A percentile compares a stretch with the other conserved stretches of the same genome.
Conservation (phyloP, 495 filamentous ascomycete species). For the Aspergillus incahuasiensis region DNA sequence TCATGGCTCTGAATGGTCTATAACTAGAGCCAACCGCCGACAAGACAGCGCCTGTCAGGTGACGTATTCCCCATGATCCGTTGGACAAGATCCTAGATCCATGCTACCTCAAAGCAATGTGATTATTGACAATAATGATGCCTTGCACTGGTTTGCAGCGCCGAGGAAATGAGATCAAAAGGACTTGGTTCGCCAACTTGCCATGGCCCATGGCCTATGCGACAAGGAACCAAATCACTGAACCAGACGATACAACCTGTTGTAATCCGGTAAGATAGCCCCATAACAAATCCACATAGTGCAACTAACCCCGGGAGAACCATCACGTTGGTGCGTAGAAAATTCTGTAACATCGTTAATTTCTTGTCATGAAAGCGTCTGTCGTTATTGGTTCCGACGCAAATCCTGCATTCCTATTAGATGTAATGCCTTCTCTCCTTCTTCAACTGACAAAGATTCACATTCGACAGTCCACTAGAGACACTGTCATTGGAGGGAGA, state of each 20-base stretch:
- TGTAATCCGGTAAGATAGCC: background rate
- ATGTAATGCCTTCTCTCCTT: background rate
- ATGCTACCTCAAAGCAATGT: background rate
- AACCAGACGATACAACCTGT: background rate
- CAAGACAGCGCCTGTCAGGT: slow-evolving; percentile 2
- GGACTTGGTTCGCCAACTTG: background rate
- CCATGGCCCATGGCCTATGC: background rate
- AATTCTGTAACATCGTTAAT: slow-evolving; percentile 12
- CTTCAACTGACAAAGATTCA: background rate
- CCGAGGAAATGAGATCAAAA: background rate
- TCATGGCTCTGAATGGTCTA: background rate
- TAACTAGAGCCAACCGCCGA: background rate
- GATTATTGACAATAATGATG: background rate
- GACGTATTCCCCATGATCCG: background rate
- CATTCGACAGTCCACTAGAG: background rate
- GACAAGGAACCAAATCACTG: background rate
- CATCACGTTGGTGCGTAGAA: slow-evolving; percentile 26
- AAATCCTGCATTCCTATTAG: background rate
- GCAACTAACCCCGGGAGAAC: slow-evolving; percentile 23
- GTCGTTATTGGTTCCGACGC: slow-evolving; percentile 1
- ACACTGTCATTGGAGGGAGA: background rate
- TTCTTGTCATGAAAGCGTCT: background rate
- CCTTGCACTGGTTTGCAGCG: background rate
- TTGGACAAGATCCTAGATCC: background rate
- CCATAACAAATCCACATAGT: slow-evolving; percentile 24